Conservation (phyloP, 1,284 basidiomycete genomes). For the Trichosporon sp. region DNA sequence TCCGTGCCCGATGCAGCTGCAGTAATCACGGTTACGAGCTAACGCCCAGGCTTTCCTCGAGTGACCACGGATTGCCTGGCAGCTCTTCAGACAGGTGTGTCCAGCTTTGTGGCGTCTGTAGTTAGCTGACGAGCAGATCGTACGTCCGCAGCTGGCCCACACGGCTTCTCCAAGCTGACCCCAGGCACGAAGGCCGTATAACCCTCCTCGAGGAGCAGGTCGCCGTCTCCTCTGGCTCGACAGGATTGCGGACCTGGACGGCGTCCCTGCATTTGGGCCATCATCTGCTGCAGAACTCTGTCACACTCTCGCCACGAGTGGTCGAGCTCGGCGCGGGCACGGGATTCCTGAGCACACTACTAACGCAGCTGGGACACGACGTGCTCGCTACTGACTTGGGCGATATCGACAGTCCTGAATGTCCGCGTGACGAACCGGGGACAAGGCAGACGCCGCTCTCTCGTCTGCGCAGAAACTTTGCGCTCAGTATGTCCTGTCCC, state of each 20-base stretch:
- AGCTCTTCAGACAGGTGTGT: too few relatives aligned
- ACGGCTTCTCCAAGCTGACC: not conserved
- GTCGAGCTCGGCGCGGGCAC: conserved; percentile 48
- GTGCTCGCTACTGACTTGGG: conserved; percentile 63
- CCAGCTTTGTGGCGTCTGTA: not conserved
- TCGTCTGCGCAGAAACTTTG: conserved; percentile 31
- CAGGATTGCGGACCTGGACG: conserved; percentile 47
- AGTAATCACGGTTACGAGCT: too few relatives aligned
- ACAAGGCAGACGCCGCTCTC: conserved; percentile 30
- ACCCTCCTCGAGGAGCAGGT: conserved; percentile 48
- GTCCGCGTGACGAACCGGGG: conserved; percentile 39
- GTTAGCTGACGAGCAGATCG: not conserved
- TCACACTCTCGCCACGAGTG: conserved; percentile 5
- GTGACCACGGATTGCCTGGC: too few relatives aligned
- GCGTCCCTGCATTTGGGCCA: conserved; percentile 34
- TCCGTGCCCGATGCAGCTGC: too few relatives aligned
- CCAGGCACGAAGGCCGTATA: conserved; percentile 22
- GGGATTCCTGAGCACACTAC: conserved; percentile 42
- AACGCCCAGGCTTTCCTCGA: too few relatives aligned
- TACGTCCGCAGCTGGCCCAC: not conserved
- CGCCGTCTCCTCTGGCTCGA: conserved; percentile 47
- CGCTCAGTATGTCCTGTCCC: conserved; percentile 28
- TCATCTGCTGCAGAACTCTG: conserved; percentile 25
- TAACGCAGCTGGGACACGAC: conserved; percentile 50
- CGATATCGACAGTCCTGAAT: conserved; percentile 45